Evolutionary conservation across 2,329 filamentous ascomycete species (phyloP), one percentile per base, ranked within the genome.

Genomic region (Fragosphaeria purpurea): DNA sequence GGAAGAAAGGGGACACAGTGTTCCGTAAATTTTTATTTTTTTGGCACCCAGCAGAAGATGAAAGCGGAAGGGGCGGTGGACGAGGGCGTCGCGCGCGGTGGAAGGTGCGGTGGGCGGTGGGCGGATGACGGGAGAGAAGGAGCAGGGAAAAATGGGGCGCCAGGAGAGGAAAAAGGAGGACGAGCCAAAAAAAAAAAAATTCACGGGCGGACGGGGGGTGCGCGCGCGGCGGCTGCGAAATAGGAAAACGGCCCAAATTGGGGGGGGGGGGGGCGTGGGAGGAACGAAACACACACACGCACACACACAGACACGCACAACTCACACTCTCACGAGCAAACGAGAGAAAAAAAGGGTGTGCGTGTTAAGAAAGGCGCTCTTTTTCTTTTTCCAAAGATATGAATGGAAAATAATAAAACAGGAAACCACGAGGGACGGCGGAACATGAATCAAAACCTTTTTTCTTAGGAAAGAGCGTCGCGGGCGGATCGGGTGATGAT

Each of bases 401-500:
- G 22, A 22, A 43, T 30, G 7, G 41, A 13, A 41, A 33, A 45
- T 33, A 44, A 41, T 45, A 30, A 32, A 35, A 32, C 42, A 35
- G 42, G 46, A 37, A 41, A 30, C 32, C 33, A 44, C 12, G 33
- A 41, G 12, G n/a, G 33, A 39, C 39, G 22, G 46, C n/a, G 44
- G 33, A 31, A 32, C 30, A 11, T 2, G 22, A 22, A 2, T 22
- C 22, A 22, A 22, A 22, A 22, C 22, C 22, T 3, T 22, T 22
- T 22, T 22, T 22, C n/a, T 22, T 22, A 38, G 48, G 45, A 44
- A 52, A 49, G 51, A 52, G 47, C 47, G 48, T 41, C 46, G 51
- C 55, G 56, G 55, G 55, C 55, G 56, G 54, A 59, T 59, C 57
- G 58, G 58, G 56, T 57, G 54, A 58, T 56, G 58, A 55, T 57